phyloP scores from a whole-genome alignment of 331 rosid species.

The Stylosanthes scabra region DNA sequence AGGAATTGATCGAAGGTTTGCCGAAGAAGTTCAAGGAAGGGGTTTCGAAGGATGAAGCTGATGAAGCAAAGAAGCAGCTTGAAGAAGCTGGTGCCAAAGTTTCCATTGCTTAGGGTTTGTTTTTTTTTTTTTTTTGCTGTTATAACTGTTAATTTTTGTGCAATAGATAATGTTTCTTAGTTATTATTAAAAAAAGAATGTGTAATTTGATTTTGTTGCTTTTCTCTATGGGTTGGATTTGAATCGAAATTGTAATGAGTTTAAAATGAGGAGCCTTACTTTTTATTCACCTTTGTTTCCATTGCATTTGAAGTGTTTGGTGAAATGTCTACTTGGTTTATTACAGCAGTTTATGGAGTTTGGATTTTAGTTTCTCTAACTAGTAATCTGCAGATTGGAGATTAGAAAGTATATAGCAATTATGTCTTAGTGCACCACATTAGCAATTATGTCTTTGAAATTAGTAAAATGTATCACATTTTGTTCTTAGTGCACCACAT shows the following conservation, averaged over 20 bases:
- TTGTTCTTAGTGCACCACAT: too few species aligned
- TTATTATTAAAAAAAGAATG: neutral
- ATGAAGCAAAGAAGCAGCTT: neutral
- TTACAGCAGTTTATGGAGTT: too few species aligned
- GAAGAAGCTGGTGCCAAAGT: constrained; percentile 6
- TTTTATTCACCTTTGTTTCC: neutral
- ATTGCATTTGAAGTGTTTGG: neutral
- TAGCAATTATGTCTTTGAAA: too few species aligned
- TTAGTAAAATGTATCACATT: too few species aligned
- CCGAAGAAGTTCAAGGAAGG: constrained; percentile 7
- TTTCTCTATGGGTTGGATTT: neutral
- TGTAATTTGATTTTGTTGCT: neutral
- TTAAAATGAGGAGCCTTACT: neutral
- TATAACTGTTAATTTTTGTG: neutral
- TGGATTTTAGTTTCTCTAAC: too few species aligned
- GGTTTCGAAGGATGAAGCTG: neutral
- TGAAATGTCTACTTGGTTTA: neutral
- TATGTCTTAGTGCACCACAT: too few species aligned
- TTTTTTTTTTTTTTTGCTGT: neutral
- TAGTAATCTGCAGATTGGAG: too few species aligned
- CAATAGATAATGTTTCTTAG: neutral
- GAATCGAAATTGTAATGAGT: neutral
- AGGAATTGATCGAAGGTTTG: neutral
- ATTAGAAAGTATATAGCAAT: too few species aligned
- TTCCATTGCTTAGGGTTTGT: neutral